Evolutionary conservation across 306 rosid species (phyloP), one percentile per base, ranked within the genome.

Genomic region (Sechiopsis laciniata): DNA sequence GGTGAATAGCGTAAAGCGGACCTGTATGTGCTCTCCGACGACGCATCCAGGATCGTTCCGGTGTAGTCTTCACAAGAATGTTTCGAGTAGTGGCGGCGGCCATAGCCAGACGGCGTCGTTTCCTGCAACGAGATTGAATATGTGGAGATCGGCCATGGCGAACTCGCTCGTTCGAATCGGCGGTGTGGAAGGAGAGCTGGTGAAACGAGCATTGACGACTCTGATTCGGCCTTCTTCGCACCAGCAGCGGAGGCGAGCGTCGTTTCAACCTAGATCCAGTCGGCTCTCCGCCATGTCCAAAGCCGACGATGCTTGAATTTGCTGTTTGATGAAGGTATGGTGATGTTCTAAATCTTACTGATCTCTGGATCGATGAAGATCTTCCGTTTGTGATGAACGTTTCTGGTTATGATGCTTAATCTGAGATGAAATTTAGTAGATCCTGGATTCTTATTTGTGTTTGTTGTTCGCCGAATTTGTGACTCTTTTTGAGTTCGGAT

Each of bases 61-160:
- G 1, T 95, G 99, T 77, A 89, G 97, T 53, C 88, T 95, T 1
- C 99, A 95, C 77, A 95, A 88, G 81, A 89, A 81, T 63, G 14
- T 10, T 0, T 72, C 63, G 0, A 71, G 55, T 70, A 17, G 74
- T 35, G 76, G 74, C 42, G 76, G 74, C 37, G 37, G 37, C 37
- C 37, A 32, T 26, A 53, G 74, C 4, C 76, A 77, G 15, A 40
- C 78, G 0, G 84, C 75, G 15, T 73, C 95, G 22, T 88, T 55
- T 52, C 95, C 96, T 1, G 74, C 91, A 0, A 82, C 72, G 13
- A 83, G 95, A 11, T 82, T 89, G 8, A 91, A 95, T 59, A 95
- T 91, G 99, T 92, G 90, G 21, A 88, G 96, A 81, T 95, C 99
- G 17, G 99, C 99, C 3, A 95, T 95, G 99, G 91, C 84, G 77